Base-by-base conservation (phyloP, 257 asterid species). In the Fraxinus quadrangulata region DNA sequence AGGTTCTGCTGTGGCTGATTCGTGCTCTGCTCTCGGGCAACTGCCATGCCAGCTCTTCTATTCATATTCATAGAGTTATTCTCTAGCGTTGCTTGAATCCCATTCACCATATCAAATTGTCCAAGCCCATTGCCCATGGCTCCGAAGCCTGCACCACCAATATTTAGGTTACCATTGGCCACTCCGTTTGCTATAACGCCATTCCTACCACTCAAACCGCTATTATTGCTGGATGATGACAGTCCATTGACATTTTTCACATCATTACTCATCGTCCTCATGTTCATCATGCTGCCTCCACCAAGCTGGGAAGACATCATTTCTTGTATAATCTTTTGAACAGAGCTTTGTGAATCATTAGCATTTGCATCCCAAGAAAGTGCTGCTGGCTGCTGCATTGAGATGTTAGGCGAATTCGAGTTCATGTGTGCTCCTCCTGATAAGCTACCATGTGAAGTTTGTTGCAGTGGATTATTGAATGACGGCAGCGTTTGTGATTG, bases 331-430 rank as follows among this genome's bases (percentile, higher is more conserved):
- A 94, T 90, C 84, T 92, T 92, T 86, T 94, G 96, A 39, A 92
- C 98, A 0, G 98, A 92, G 81, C 96, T 92, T 74, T 92, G 97
- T 13, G 98, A 85, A 39, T 96, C 98, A 24, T 84, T 90, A 10
- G 89, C 92, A 76, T 90, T 95, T 10, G 89, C 75, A 14, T 90
- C 94, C 67, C 86, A 81, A 16, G 97, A 85, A 28, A 88, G 83
- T 40, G 91, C 81, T 11, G 89, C 81, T 11, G 96, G 87, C 75
- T 94, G 96, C 81, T 86, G 95, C 87, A 87, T 82, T 10, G 97
- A 76, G 37, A 90, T 79, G 80, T 86, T 88, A 4, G 96, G 90
- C 31, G 98, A 89, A 81, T 67, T 78, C 24, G 90, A 81, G 77
- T 82, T 91, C 40, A 83, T 78, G 30, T 83, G 92, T 16, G 86